Percentiles rank a stretch among this genome's conserved stretches.
Conservation (phyloP, 1,284 basidiomycete species). For the Papiliotrema terrestris region DNA sequence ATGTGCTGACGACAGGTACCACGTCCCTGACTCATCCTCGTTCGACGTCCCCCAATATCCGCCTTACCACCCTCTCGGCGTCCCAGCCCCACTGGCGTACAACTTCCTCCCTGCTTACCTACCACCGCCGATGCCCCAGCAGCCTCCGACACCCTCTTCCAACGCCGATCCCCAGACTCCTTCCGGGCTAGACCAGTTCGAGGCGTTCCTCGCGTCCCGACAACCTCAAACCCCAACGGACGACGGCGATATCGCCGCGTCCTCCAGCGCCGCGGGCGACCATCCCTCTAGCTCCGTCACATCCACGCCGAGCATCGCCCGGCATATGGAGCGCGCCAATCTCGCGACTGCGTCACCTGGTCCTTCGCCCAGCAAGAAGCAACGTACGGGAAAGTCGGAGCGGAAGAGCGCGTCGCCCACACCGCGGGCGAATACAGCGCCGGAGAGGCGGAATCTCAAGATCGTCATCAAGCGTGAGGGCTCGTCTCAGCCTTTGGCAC, state of each 20-base stretch:
- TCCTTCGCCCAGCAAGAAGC: not conserved
- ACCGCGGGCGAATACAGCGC: not conserved
- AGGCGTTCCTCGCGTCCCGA: slow-evolving; percentile 11
- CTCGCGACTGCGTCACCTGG: not conserved
- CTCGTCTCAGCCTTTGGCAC: not conserved
- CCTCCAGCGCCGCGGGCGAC: not conserved
- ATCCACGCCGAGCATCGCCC: not conserved
- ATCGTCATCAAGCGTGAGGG: not conserved
- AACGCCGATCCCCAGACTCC: not conserved
- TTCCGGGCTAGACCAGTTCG: slow-evolving; percentile 12
- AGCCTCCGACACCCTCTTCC: slow-evolving; percentile 13
- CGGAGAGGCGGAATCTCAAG: not conserved
- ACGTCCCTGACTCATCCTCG: not conserved
- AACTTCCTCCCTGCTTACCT: slow-evolving; percentile 10
- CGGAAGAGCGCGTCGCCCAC: not conserved
- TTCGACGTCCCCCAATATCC: not conserved
- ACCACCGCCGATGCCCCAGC: not conserved
- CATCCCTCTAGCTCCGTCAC: not conserved
- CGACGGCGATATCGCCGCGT: not conserved
- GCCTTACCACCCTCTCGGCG: not conserved
- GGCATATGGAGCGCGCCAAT: not conserved
- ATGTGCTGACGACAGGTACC: not conserved
- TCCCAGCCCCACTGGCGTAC: slow-evolving; percentile 10
- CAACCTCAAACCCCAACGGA: not conserved
- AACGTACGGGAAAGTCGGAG: not conserved